Conservation (phyloP, 2,329 filamentous ascomycete genomes). For the Alternaria longipes region DNA sequence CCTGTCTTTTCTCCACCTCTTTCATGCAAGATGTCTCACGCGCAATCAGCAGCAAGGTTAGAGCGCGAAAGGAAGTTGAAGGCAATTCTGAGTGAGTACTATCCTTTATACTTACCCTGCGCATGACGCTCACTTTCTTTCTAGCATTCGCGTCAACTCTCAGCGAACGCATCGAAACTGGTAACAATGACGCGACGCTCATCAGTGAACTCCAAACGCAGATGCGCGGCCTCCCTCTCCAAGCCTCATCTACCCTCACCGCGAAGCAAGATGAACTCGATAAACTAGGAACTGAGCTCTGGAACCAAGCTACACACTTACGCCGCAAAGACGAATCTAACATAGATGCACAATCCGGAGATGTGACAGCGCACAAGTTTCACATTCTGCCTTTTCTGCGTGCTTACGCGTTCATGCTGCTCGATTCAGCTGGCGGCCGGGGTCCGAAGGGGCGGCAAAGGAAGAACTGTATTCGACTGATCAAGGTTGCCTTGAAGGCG, state of each 20-base stretch:
- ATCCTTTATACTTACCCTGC: neutral
- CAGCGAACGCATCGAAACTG: conserved; percentile 30
- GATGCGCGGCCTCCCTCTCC: conserved; percentile 53
- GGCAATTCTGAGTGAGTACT: conserved; percentile 39
- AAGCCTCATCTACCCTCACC: conserved; percentile 33
- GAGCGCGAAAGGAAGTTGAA: conserved; percentile 52
- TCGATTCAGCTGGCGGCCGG: conserved; percentile 60
- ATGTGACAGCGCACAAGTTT: conserved; percentile 31
- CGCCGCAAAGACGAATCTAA: conserved; percentile 29
- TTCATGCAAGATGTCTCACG: conserved; percentile 36
- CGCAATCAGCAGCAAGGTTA: conserved; percentile 27
- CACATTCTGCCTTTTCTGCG: conserved; percentile 51
- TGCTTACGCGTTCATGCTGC: conserved; percentile 71
- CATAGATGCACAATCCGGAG: conserved; percentile 43
- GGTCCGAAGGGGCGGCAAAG: conserved; percentile 27
- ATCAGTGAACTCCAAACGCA: conserved; percentile 52
- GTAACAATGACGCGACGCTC: conserved; percentile 28
- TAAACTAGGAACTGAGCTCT: conserved; percentile 65
- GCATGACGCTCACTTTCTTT: conserved; percentile 17
- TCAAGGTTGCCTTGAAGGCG: conserved; percentile 74
- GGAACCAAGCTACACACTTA: conserved; percentile 71
- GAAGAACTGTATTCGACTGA: conserved; percentile 61
- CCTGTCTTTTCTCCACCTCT: too few relatives aligned
- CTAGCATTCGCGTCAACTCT: conserved; percentile 48
- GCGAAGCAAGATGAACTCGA: conserved; percentile 63